Percentiles rank a stretch among this genome's conserved stretches.
Conservation (phyloP, 164 flowering plant species). For the Berberis vulgaris region DNA sequence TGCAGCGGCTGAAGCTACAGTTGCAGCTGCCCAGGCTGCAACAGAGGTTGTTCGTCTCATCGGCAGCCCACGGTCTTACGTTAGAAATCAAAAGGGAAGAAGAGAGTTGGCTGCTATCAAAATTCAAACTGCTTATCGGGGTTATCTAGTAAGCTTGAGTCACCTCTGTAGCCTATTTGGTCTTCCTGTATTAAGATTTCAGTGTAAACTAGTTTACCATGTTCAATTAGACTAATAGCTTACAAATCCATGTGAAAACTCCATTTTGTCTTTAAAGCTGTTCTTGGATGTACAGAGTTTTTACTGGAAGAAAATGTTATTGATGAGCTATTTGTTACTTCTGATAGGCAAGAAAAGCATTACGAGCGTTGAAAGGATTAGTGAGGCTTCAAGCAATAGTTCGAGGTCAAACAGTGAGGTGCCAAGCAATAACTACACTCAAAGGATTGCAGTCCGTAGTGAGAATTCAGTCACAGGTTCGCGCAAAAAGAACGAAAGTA, state of each 20-base stretch:
- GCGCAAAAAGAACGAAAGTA: slow-evolving; percentile 15
- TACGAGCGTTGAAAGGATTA: slow-evolving; percentile 74
- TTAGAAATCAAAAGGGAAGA: slow-evolving; percentile 7
- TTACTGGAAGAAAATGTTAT: neutral
- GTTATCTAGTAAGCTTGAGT: slow-evolving; percentile 37
- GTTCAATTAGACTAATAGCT: neutral
- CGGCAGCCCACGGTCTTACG: slow-evolving; percentile 15
- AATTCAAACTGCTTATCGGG: slow-evolving; percentile 66
- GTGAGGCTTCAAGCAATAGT: slow-evolving; percentile 80
- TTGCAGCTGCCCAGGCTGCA: slow-evolving; percentile 80
- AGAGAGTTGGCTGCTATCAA: slow-evolving; percentile 45
- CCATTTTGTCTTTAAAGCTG: neutral
- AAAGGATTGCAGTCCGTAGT: slow-evolving; percentile 31
- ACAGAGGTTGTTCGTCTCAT: slow-evolving; percentile 65
- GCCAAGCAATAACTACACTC: slow-evolving; percentile 23
- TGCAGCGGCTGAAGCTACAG: slow-evolving; percentile 79
- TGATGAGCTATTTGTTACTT: slow-evolving; percentile 4
- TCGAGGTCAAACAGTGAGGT: slow-evolving; percentile 67
- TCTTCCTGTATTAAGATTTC: neutral
- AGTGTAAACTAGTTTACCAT: neutral
- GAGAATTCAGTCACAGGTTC: slow-evolving; percentile 23
- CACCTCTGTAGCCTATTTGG: neutral
- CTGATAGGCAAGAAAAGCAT: slow-evolving; percentile 74
- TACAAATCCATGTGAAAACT: neutral
- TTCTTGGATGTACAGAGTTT: neutral